These are phyloP conservation scores for Lophiostoma macrostomum DNA, from an alignment of 495 filamentous ascomycete species.

Conservation along the genomic window DNA sequence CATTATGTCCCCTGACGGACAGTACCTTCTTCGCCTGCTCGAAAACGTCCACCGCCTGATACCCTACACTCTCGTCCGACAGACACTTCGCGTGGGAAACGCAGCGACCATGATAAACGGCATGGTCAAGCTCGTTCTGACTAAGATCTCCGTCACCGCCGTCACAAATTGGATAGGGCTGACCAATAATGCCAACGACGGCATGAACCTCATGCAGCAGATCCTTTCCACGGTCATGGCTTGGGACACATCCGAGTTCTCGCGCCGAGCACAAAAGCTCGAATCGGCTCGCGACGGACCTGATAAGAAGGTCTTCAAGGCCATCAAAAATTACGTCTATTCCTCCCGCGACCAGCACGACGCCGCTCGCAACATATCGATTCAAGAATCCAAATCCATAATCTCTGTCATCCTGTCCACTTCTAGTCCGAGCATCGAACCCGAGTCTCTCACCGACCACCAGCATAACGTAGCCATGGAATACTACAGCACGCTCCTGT, in stretches of 20 bases:
- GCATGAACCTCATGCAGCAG: slow-evolving; percentile 66
- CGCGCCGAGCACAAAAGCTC: slow-evolving; percentile 52
- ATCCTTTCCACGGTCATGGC: slow-evolving; percentile 61
- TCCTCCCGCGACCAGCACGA: slow-evolving; percentile 50
- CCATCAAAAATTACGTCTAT: slow-evolving; percentile 50
- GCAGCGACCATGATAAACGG: slow-evolving; percentile 66
- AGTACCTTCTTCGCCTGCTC: slow-evolving; percentile 57
- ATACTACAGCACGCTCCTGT: slow-evolving; percentile 56
- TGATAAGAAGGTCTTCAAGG: slow-evolving; percentile 47
- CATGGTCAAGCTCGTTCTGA: slow-evolving; percentile 59
- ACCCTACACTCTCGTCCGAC: slow-evolving; percentile 58
- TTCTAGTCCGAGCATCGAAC: slow-evolving; percentile 31
- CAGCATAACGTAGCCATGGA: slow-evolving; percentile 57
- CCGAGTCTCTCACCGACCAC: slow-evolving; percentile 42
- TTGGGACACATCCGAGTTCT: slow-evolving; percentile 59
- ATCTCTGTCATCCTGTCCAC: slow-evolving; percentile 49
- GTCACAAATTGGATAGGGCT: slow-evolving; percentile 64
- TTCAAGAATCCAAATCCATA: slow-evolving; percentile 48
- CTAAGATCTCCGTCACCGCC: slow-evolving; percentile 60
- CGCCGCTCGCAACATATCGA: slow-evolving; percentile 35
- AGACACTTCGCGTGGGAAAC: slow-evolving; percentile 64
- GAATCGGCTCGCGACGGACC: slow-evolving; percentile 50
- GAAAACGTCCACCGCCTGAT: slow-evolving; percentile 57
- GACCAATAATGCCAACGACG: slow-evolving; percentile 57
- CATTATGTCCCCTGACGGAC: slow-evolving; percentile 60